Percentiles rank a stretch among this genome's conserved stretches.
phyloP scores from a whole-genome alignment of 805 yeast species.

The Starmerella sirachaensis region DNA sequence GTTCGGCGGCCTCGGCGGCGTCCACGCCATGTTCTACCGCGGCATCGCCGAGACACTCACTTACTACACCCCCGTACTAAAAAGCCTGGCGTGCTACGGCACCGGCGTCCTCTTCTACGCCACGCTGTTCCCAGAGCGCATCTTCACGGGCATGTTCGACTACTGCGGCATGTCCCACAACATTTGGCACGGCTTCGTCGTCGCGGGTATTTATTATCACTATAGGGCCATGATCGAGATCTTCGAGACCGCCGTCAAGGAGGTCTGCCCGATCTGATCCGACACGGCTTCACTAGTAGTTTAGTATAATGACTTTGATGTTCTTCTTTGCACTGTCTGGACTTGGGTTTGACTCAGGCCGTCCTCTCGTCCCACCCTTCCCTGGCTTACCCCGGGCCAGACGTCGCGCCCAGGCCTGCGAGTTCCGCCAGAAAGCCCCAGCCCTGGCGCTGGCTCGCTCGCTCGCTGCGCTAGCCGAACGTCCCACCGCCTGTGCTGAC shows the following conservation, averaged over 20 bases:
- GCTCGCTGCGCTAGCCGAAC: no score
- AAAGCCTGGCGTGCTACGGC: slow-evolving; percentile 62
- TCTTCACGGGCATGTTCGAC: slow-evolving; percentile 33
- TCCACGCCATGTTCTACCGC: slow-evolving; percentile 42
- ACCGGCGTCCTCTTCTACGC: slow-evolving; percentile 83
- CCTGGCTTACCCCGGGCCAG: no score
- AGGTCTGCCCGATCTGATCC: slow-evolving; percentile 13
- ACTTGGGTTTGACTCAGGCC: no score
- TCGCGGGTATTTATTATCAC: slow-evolving; percentile 82
- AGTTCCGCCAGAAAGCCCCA: no score
- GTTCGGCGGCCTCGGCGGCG: slow-evolving; percentile 57
- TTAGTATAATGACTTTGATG: neutral
- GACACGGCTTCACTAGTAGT: neutral
- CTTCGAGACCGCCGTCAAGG: slow-evolving; percentile 37
- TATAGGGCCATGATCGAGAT: slow-evolving; percentile 66
- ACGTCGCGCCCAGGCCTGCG: no score
- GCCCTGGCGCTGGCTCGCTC: no score
- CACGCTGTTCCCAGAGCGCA: slow-evolving; percentile 77
- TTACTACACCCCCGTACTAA: slow-evolving; percentile 56
- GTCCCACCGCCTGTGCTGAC: no score
- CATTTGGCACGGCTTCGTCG: slow-evolving; percentile 86
- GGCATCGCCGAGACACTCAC: slow-evolving; percentile 42
- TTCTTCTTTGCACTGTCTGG: neutral
- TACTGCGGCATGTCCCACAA: slow-evolving; percentile 80
- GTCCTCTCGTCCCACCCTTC: no score